A percentile compares a stretch with the other conserved stretches of the same genome.
Conservation (phyloP, 352 stramenopile genomes). For the Globisporangium nunn region DNA sequence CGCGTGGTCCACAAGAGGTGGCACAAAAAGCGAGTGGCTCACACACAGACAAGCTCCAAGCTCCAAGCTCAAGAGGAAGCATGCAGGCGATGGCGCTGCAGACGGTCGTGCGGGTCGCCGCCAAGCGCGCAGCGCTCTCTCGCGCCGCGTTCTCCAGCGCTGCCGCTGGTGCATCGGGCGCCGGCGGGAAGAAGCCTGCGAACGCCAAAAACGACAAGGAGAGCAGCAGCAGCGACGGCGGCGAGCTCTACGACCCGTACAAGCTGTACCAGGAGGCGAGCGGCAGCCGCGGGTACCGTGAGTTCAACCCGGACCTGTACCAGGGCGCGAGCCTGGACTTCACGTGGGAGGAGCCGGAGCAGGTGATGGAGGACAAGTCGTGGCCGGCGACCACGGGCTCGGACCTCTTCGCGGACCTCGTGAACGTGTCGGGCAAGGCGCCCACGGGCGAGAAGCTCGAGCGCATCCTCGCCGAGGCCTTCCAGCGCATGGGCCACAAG, state of each 20-base stretch:
- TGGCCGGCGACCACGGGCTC: conserved; percentile 74
- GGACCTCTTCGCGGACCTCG: conserved; percentile 74
- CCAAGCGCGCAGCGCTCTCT: conserved; percentile 17
- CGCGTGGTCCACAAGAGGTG: not conserved
- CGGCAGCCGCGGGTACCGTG: conserved; percentile 60
- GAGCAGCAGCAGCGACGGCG: conserved; percentile 11
- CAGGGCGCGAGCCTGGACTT: conserved; percentile 44
- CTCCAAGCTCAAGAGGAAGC: not conserved
- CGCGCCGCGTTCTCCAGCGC: conserved; percentile 6
- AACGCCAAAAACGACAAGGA: conserved; percentile 14
- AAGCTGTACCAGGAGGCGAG: conserved; percentile 70
- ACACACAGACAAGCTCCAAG: not conserved
- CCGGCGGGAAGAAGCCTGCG: not conserved
- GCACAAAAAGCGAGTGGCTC: not conserved
- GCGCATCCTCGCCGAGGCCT: conserved; percentile 63
- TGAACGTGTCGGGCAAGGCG: conserved; percentile 63
- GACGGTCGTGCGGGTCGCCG: conserved; percentile 36
- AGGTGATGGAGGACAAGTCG: conserved; percentile 87
- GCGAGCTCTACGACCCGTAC: conserved; percentile 74
- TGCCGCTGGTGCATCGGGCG: not conserved
- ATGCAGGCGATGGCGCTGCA: conserved; percentile 13
- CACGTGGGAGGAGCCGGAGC: conserved; percentile 65
- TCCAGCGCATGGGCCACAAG: conserved; percentile 71
- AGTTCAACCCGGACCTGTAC: conserved; percentile 71
- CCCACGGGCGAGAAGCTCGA: conserved; percentile 56